Evolutionary conservation across 139 green algal genomes (phyloP), one percentile per base, ranked within the genome.

Genomic region (Trebouxia sp.): DNA sequence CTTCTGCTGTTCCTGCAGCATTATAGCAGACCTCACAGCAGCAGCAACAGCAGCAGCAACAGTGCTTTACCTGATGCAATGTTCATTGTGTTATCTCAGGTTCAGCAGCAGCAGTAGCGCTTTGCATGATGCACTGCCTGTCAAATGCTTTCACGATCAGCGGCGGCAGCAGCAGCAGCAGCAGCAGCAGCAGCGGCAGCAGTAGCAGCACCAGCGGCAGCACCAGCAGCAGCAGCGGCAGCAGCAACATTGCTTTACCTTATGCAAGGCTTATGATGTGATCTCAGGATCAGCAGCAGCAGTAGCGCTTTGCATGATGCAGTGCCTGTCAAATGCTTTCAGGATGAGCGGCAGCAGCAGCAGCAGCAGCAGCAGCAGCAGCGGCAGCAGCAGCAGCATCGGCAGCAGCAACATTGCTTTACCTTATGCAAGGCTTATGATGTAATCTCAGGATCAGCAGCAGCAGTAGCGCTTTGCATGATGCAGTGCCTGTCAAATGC

Each of bases 1-100:
- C 79, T 41, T 90, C 80, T 11, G 89, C 82, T 5, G 88, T 78
- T 9, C 90, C 88, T 91, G 86, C 70, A 67, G 14, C 12, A 32
- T 42, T 0, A 7, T 1, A 6, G 0, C 30, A 24, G 3, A 47
- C 6, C 20, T 62, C 12, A 14, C 51, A n/a, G 2, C 3, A 55
- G 67, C 38, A 76, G 56, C 51, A 41, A 11, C 17, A 58, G 51
- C 58, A 11, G 26, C 5, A 20, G 35, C 35, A 66, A 32, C 9
- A 14, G 0, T 42, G 51, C 24, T 45, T 30, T 51, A 86, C 83
- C 83, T 77, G 81, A 74, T 9, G 69, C 41, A 26, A 82, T 79
- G n/a, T 43, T 47, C 38, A 76, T 39, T 39, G 28, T n/a, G n/a
- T 10, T 42, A 43, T 47, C 8, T 9, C 5, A 20, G 35, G 35